Evolutionary conservation across 768 basidiomycete genomes (phyloP).

Genomic region (Crepidotus variabilis): DNA sequence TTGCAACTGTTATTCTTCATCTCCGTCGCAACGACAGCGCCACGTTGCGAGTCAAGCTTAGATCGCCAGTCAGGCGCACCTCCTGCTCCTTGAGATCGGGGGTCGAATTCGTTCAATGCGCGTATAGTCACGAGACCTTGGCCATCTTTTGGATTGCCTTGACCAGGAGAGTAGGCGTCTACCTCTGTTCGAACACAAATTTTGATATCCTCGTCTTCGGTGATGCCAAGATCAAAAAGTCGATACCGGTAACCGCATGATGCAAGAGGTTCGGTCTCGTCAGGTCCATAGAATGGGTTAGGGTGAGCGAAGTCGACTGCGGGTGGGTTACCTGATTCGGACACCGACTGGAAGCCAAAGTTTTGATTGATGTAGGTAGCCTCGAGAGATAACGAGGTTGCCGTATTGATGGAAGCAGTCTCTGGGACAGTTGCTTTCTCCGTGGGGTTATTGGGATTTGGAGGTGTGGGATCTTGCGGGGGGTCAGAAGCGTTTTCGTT

Average conservation of each 20-base stretch:
- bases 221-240: conserved; percentile 87
- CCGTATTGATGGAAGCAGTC: conserved; percentile 84
- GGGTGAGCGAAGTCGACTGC: conserved; percentile 77
- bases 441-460: conserved; percentile 73
- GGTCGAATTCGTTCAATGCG: conserved; percentile 95
- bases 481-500: conserved; percentile 98
- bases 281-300: conserved; percentile 93
- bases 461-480: conserved; percentile 75
- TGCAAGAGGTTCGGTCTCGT: conserved; percentile 93
- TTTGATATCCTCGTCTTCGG: conserved; percentile 87
- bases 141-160: conserved; percentile 61
- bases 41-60: conserved; percentile 94
- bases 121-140: conserved; percentile 87
- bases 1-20: conserved; percentile 99
- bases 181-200: conserved; percentile 95
- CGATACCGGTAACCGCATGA: conserved; percentile 97
- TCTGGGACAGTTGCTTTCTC: conserved; percentile 65
- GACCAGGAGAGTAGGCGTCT: conserved; percentile 73
- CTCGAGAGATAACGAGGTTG: conserved; percentile 90
- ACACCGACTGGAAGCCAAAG: conserved; percentile 93
- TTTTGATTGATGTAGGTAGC: conserved; percentile 99
- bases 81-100: conserved; percentile 83
- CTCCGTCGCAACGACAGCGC: conserved; percentile 97
- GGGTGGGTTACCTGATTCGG: conserved; percentile 59
- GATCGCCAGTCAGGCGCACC: conserved; percentile 98